A percentile compares a stretch with the other conserved stretches of the same genome.
Conservation (phyloP, 2,329 filamentous ascomycete species). For the Pseudogymnoascus pannorum region DNA sequence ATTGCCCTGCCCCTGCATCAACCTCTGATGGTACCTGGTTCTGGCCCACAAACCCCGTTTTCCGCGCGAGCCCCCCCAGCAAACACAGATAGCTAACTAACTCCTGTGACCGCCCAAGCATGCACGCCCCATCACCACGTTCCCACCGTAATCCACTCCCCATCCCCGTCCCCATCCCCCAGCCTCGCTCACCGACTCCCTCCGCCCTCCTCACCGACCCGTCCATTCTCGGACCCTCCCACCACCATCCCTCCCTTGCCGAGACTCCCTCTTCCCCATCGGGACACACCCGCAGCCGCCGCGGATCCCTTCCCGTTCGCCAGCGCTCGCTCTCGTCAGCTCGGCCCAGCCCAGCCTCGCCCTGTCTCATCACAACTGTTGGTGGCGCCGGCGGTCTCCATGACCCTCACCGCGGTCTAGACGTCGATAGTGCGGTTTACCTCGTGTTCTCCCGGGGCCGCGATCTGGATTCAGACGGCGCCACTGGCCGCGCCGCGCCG, state of each 20-base stretch:
- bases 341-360: neutral
- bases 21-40: neutral
- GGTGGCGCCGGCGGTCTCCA: neutral
- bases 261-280: neutral
- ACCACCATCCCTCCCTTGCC: neutral
- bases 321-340: neutral
- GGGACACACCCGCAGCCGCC: neutral
- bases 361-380: neutral
- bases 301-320: neutral
- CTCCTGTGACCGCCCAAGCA: constrained; percentile 1
- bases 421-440: neutral
- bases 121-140: constrained; percentile 3
- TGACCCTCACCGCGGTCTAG: neutral
- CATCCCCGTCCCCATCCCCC: neutral
- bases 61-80: neutral
- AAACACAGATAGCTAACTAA: neutral
- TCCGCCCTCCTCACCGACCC: neutral
- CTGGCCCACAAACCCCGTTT: neutral
- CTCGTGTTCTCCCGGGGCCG: neutral
- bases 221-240: neutral
- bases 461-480: neutral
- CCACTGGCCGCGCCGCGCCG: too few relatives aligned
- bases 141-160: neutral
- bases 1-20: neutral
- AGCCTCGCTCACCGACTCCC: neutral